Conservation (phyloP, 495 filamentous ascomycete species). For the Cercophora samala region DNA sequence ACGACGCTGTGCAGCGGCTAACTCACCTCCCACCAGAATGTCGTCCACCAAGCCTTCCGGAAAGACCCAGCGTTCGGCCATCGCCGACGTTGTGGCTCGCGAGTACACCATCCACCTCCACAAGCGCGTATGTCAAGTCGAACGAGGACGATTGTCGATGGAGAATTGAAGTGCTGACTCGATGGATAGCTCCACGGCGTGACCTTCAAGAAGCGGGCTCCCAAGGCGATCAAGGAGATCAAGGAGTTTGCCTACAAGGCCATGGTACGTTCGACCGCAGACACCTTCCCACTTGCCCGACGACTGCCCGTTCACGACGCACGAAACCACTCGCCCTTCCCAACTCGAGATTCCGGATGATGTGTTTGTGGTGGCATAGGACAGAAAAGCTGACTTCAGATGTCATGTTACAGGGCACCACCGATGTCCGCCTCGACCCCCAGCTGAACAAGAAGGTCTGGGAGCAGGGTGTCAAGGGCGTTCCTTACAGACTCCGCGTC, state of each 20-base stretch:
- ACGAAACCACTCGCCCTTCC: neutral
- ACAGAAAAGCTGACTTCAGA: constrained; percentile 29
- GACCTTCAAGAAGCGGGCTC: constrained; percentile 99
- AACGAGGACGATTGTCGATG: constrained; percentile 2
- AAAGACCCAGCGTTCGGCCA: constrained; percentile 84
- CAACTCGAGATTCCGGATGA: neutral
- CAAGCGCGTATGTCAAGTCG: constrained; percentile 80
- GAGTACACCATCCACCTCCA: constrained; percentile 99
- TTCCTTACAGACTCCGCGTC: constrained; percentile 91
- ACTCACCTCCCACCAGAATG: constrained; percentile 49
- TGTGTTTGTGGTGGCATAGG: neutral
- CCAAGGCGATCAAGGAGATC: constrained; percentile 98
- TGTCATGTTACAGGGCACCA: constrained; percentile 67
- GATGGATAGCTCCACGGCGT: constrained; percentile 81
- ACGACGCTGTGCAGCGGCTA: constrained; percentile 12
- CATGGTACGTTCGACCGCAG: constrained; percentile 69
- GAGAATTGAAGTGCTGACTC: constrained; percentile 18
- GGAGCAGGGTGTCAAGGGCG: constrained; percentile 98
- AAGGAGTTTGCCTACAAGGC: constrained; percentile 82
- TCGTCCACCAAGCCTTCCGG: constrained; percentile 63
- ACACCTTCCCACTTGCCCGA: constrained; percentile 7
- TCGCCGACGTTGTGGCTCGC: constrained; percentile 95
- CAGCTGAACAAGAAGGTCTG: constrained; percentile 99
- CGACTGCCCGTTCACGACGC: neutral
- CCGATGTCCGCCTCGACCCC: constrained; percentile 96